Base-by-base conservation (phyloP, 352 stramenopile species). In the Phytopythium delawarense region DNA sequence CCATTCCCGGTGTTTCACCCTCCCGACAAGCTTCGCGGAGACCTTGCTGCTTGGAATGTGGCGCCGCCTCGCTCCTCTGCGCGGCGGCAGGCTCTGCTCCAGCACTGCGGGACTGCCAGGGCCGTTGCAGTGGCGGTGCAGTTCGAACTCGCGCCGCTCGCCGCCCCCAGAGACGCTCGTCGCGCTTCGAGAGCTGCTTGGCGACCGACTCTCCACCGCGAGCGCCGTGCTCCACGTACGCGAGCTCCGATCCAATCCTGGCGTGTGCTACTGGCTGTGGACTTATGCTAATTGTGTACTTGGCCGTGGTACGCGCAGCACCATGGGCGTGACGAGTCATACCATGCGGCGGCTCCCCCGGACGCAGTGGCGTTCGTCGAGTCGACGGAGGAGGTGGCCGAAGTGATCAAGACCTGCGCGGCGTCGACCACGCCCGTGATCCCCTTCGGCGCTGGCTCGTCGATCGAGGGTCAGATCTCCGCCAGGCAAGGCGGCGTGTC, bases 391-490 rank as follows among this genome's bases (percentile, higher is more conserved):
- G 88, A 99, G 68, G 89, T 99, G 28, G 67, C 81, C 8, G 72
- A 88, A 39, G 85, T 99, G 58, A 65, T 99, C 35, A 92, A 94
- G 69, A 89, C 97, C 61, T 98, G 94, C 66, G 63, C 80, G 39
- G 70, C 84, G 23, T 65, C 79, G 51, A 40, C 60, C 56, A 96
- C 96, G 44, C 92, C 97, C 15, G 87, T 99, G 20, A 97, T 99
- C 62, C 87, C 97, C 7, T 99, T 98, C 77, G 97, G 96, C 35
- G 91, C 81, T 4, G 96, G 86, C 0, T 88, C 86, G 39, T 98
- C 87, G 23, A 73, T 99, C 2, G 97, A 99, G 78, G 97, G 97
- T 13, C 97, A 99, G 72, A 94, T 98, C n/a, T 89, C 84, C 8
- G 84, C 94, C 25, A 77, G 92, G 7, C 61, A 91, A 45, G 92